Conservation (phyloP, 495 filamentous ascomycete genomes). For the Thozetella sp. region DNA sequence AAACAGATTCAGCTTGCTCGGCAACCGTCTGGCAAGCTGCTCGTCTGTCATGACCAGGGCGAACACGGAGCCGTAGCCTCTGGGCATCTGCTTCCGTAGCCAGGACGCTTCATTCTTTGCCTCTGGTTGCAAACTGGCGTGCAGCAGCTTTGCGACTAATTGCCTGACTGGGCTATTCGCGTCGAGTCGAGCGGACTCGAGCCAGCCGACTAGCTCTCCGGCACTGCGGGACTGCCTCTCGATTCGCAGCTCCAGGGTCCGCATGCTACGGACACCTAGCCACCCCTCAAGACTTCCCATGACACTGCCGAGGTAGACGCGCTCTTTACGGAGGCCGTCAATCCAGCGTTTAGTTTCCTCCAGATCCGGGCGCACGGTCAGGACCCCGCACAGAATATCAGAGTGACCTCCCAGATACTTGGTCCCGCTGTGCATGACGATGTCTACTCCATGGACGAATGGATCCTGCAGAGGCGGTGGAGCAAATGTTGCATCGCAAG, state of each 20-base stretch:
- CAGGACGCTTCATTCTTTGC: conserved; percentile 63
- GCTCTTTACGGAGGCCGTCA: conserved; percentile 58
- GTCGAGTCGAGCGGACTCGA: conserved; percentile 45
- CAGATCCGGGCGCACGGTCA: conserved; percentile 56
- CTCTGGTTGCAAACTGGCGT: conserved; percentile 73
- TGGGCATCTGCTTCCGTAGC: conserved; percentile 88
- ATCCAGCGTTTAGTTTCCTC: conserved; percentile 55
- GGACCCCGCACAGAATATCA: conserved; percentile 85
- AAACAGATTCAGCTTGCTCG: conserved; percentile 78
- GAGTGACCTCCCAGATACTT: conserved; percentile 96
- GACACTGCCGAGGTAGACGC: conserved; percentile 76
- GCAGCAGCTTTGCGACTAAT: conserved; percentile 63
- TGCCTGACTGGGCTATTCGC: conserved; percentile 42
- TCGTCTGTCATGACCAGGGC: conserved; percentile 64
- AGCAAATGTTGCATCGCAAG: conserved; percentile 88
- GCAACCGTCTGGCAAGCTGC: conserved; percentile 67
- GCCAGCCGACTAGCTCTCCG: conserved; percentile 68
- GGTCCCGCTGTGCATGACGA: conserved; percentile 88
- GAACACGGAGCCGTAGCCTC: conserved; percentile 89
- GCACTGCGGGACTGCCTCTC: conserved; percentile 71
- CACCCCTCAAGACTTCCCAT: conserved; percentile 92
- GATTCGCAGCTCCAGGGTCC: conserved; percentile 85
- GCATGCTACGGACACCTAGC: conserved; percentile 84
- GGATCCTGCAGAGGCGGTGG: conserved; percentile 89
- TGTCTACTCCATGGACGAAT: conserved; percentile 75